A percentile compares a stretch with the other conserved stretches of the same genome.
These are phyloP conservation scores for Schwanniomyces polymorphus DNA, from an alignment of 805 yeast species.

Conservation along the genomic window DNA sequence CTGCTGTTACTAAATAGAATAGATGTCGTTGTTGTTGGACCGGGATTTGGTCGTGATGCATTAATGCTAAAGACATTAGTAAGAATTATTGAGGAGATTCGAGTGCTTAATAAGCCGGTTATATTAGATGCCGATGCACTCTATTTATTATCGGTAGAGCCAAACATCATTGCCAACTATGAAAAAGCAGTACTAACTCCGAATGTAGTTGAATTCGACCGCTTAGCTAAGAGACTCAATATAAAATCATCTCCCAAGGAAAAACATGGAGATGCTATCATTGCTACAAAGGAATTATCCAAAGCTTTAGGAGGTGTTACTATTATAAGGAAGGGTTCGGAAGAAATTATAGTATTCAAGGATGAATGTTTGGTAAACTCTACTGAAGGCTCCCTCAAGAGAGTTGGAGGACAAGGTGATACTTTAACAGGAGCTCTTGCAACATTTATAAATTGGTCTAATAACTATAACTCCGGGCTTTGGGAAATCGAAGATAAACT, in stretches of 20 bases:
- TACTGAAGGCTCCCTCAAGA: slow-evolving; percentile 63
- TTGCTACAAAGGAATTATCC: slow-evolving; percentile 45
- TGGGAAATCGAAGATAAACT: slow-evolving; percentile 53
- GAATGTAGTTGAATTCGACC: slow-evolving; percentile 77
- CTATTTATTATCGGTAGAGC: slow-evolving; percentile 59
- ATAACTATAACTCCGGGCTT: slow-evolving; percentile 55
- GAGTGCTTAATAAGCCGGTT: slow-evolving; percentile 60
- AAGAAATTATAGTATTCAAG: slow-evolving; percentile 63
- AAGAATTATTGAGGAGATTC: slow-evolving; percentile 57
- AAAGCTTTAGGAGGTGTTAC: slow-evolving; percentile 53
- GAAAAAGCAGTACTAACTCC: slow-evolving; percentile 78
- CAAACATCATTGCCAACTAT: slow-evolving; percentile 55
- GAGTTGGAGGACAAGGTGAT: slow-evolving; percentile 98
- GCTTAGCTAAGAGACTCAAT: slow-evolving; percentile 57
- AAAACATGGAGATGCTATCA: slow-evolving; percentile 16
- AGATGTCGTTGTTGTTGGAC: slow-evolving; percentile 86
- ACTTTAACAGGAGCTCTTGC: slow-evolving; percentile 85
- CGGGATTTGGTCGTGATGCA: slow-evolving; percentile 87
- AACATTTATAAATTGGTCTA: slow-evolving; percentile 78
- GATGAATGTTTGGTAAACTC: slow-evolving; percentile 42
- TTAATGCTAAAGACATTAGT: slow-evolving; percentile 62
- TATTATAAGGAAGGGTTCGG: slow-evolving; percentile 70
- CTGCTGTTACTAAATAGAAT: slow-evolving; percentile 56
- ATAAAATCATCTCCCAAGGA: slow-evolving; percentile 25
- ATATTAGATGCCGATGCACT: slow-evolving; percentile 91